Base-by-base conservation (phyloP, 805 yeast genomes). In the Yamadazyma phyllophila region DNA sequence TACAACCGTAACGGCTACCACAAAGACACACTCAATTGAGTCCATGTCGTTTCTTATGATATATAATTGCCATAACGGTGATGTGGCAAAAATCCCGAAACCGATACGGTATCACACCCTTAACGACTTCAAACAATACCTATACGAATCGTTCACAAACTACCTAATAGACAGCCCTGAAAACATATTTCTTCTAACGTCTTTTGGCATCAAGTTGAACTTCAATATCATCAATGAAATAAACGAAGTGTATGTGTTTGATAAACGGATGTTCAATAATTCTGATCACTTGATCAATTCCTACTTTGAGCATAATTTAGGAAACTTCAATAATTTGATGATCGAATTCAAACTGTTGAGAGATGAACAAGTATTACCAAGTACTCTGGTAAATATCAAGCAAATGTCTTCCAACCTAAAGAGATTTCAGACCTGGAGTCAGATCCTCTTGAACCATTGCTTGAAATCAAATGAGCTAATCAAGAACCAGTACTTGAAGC, bases 131-230 rank as follows among this genome's bases (percentile, higher is more conserved):
- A 71, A 69, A 44, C 48, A 43, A 6, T 63, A 53, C 42, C 30
- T 71, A 10, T 53, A 51, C 31, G 67, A 65, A 41, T 44, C 58
- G 29, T 66, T 71, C 42, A 51, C 59, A 2, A 45, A 53, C 33
- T 47, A 52, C 35, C 26, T 50, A 6, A 53, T 60, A 12, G 63
- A 55, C 14, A 51, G 51, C 36, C 44, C 42, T 1, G 73, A 65
- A 12, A 59, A 67, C 48, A 51, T 71, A n/a, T 70, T 85, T 51
- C 64, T 85, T 11, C 62, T 85, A 32, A 74, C 89, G 2, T 80
- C 89, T 1, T 82, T 77, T 59, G 91, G 91, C 0, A 73, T 79
- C 38, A 80, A 77, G 54, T 66, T 85, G 50, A 81, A 77, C 59
- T 76, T 68, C 58, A 72, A 70, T 56, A 73, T 71, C 72, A 69